Base-by-base conservation (phyloP, 495 filamentous ascomycete species). In the Penicillium atrosanguineum region DNA sequence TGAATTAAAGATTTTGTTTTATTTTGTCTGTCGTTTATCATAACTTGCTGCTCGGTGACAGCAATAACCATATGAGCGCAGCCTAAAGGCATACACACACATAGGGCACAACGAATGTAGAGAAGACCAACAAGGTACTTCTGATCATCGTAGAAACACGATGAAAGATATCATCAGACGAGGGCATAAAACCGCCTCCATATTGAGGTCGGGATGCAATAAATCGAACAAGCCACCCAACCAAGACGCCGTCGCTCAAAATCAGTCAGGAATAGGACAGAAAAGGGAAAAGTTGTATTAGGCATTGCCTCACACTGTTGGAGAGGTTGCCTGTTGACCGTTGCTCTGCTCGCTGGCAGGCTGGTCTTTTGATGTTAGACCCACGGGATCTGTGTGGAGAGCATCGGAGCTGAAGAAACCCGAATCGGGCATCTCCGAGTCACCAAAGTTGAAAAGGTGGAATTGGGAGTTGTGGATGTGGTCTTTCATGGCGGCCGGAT, bases 321-420 rank as follows among this genome's bases (percentile, higher is more conserved):
- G 37, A 25, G 65, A 52, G 41, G 46, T 49, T 59, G 58, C 41
- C 60, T 55, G 40, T 48, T 54, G 56, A n/a, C n/a, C 44, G 57
- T 38, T 29, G 11, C 52, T 14, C 7, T 56, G 23, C 41, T 55
- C 55, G 18, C 52, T 51, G 16, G 46, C 46, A 53, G 62, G 56
- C 48, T 69, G 60, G 43, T 52, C 20, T 23, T 70, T 69, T 12
- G 56, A 54, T 6, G 58, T 54, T 29, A 56, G 48, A 42, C 46
- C 48, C 36, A 63, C 50, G n/a, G 55, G 29, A 20, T 75, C 69
- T 12, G 45, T 49, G 23, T 65, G 55, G 23, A 71, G 53, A 37
- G 66, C 55, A 44, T 75, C 72, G 26, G 72, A 75, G 39, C 72
- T 67, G 57, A 74, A 74, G 46, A 75, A 73, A 21, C 71, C 68